Evolutionary conservation across 306 rosid species (phyloP), one percentile per base, ranked within the genome.

Genomic region (Neltuma alba): DNA sequence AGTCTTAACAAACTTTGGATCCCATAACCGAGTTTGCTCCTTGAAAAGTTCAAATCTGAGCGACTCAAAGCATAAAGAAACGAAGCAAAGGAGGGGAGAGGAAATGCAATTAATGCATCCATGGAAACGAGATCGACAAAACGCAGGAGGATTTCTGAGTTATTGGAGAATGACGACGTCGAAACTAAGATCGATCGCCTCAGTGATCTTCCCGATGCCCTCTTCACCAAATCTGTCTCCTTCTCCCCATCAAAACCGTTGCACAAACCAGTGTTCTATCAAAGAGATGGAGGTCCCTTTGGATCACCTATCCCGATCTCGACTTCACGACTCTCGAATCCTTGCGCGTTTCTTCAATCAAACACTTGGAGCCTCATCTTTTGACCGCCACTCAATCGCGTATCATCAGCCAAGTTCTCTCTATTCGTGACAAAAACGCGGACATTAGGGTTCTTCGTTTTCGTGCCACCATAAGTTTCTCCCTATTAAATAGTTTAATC

Each of bases 41-140:
- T 88, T 93, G 94, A 91, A 88, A 66, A 6, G 14, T 89, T 93
- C 93, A 83, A 88, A 81, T 81, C 83, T 73, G 71, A 63, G 82
- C 9, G 23, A 74, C 70, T 76, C 44, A 45, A 62, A 6, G 30
- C 79, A 65, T 54, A 31, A 63, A 15, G 13, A 21, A 40, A 74
- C 44, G 47, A n/a, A 72, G 20, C 20, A 45, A 68, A 52, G 25
- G 31, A 77, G 37, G 33, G 42, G 52, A 30, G 4, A 5, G 28
- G 1, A 72, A 70, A 60, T 16, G 30, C 48, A 40, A 77, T 70
- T 18, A n/a, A 68, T 20, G 4, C 12, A 23, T 38, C 78, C 14
- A 93, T 93, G 97, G 92, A 90, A 86, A 90, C 97, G 74, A 83
- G 97, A 89, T 90, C 89, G 1, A 72, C 88, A 79, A 87, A 80